Evolutionary conservation across 139 green algal species (phyloP).

Genomic region (Edaphochlamys debaryana): DNA sequence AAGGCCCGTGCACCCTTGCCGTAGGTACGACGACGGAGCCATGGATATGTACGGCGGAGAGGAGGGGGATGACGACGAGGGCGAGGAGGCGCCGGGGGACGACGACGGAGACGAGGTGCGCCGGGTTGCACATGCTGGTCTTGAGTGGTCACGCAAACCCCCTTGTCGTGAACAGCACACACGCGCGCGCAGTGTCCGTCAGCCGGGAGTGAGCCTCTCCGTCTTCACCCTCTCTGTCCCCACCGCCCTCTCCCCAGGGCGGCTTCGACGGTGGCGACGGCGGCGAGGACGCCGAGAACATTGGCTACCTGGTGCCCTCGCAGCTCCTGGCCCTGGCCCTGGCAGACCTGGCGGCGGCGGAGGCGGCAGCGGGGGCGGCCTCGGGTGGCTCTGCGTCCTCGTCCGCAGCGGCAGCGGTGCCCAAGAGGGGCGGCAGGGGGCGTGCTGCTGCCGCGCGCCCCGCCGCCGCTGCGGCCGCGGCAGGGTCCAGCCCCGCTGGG

Average conservation of each 20-base stretch:
- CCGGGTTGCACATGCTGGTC: too few relatives aligned
- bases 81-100: background rate
- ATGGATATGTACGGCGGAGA: background rate
- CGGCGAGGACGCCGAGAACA: conserved; percentile 50
- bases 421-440: background rate
- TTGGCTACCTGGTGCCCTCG: conserved; percentile 80
- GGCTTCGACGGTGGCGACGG: too few relatives aligned
- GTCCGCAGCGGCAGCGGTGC: too few relatives aligned
- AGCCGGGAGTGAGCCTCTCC: too few relatives aligned
- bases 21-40: conserved; percentile 46
- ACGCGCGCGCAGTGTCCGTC: too few relatives aligned
- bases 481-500: background rate
- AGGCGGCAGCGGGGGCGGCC: background rate
- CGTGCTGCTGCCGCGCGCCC: too few relatives aligned
- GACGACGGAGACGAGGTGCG: too few relatives aligned
- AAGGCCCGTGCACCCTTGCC: too few relatives aligned
- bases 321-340: conserved; percentile 89
- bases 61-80: background rate
- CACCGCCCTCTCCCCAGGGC: too few relatives aligned
- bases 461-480: background rate
- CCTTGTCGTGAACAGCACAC: too few relatives aligned
- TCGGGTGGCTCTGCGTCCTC: background rate
- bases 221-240: too few relatives aligned
- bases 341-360: conserved; percentile 64
- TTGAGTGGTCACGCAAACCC: too few relatives aligned